phyloP scores from a whole-genome alignment of 148 eudicot genomes.

The Pouteria glomerata region DNA sequence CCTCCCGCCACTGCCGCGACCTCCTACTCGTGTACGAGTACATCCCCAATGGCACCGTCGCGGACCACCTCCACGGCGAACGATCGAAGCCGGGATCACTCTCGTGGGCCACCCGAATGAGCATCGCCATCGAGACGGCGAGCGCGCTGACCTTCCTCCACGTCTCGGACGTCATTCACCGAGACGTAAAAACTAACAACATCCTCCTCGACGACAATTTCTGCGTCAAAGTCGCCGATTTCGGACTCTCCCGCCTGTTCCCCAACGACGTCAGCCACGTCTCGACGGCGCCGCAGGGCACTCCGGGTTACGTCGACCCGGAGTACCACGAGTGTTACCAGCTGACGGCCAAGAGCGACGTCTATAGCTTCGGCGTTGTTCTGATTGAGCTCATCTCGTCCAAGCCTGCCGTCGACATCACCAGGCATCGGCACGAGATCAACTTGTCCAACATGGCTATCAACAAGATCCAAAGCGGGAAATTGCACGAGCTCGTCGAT shows the following conservation, averaged over 20 bases:
- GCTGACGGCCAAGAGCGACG: slow-evolving; percentile 40
- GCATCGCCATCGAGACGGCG: slow-evolving; percentile 56
- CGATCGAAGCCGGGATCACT: slow-evolving; percentile 23
- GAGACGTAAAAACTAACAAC: slow-evolving; percentile 63
- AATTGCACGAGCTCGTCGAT: slow-evolving; percentile 32
- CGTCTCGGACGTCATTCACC: slow-evolving; percentile 50
- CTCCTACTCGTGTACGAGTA: slow-evolving; percentile 76
- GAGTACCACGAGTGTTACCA: slow-evolving; percentile 40
- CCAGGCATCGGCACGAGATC: slow-evolving; percentile 31
- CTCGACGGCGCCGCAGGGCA: slow-evolving; percentile 49
- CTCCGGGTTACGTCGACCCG: slow-evolving; percentile 48
- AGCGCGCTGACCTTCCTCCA: slow-evolving; percentile 55
- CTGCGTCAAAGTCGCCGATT: slow-evolving; percentile 38
- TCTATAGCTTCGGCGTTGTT: slow-evolving; percentile 46
- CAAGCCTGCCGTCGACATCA: slow-evolving; percentile 34
- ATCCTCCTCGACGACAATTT: slow-evolving; percentile 48
- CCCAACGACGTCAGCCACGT: slow-evolving; percentile 35
- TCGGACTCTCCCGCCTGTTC: slow-evolving; percentile 39
- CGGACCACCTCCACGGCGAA: slow-evolving; percentile 66
- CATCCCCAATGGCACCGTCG: slow-evolving; percentile 67
- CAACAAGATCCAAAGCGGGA: slow-evolving; percentile 19
- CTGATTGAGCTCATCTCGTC: slow-evolving; percentile 39
- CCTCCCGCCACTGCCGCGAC: slow-evolving; percentile 42
- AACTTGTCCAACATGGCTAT: slow-evolving; percentile 31
- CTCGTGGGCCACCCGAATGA: slow-evolving; percentile 45